Percentiles rank a stretch among this genome's conserved stretches.
phyloP scores from a whole-genome alignment of 1,284 basidiomycete genomes.

The Ustilago lituana region DNA sequence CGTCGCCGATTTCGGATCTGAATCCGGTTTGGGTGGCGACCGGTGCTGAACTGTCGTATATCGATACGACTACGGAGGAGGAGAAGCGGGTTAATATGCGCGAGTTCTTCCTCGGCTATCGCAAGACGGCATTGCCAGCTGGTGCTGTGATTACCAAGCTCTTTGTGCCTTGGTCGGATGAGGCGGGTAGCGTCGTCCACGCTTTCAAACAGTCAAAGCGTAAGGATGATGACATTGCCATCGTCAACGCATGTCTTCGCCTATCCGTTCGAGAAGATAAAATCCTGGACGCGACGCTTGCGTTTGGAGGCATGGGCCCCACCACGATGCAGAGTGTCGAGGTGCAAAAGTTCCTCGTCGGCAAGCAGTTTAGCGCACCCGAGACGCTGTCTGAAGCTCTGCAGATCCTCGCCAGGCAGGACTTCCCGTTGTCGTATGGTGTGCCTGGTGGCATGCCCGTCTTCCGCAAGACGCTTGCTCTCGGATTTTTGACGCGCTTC shows the following conservation, averaged over 20 bases:
- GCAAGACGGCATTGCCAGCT: slow-evolving; percentile 64
- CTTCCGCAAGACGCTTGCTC: slow-evolving; percentile 66
- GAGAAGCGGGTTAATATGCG: slow-evolving; percentile 49
- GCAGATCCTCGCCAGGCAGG: slow-evolving; percentile 48
- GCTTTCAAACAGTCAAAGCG: slow-evolving; percentile 68
- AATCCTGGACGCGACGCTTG: slow-evolving; percentile 57
- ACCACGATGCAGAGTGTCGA: slow-evolving; percentile 52
- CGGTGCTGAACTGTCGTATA: slow-evolving; percentile 50
- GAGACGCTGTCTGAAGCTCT: slow-evolving; percentile 23
- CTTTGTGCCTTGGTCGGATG: slow-evolving; percentile 47
- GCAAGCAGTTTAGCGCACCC: slow-evolving; percentile 22
- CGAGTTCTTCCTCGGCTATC: slow-evolving; percentile 66
- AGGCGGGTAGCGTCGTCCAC: slow-evolving; percentile 51
- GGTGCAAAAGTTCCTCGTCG: slow-evolving; percentile 50
- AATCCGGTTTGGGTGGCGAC: slow-evolving; percentile 68
- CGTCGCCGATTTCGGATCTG: slow-evolving; percentile 67
- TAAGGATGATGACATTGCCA: slow-evolving; percentile 68
- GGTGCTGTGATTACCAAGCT: slow-evolving; percentile 63
- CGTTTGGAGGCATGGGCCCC: slow-evolving; percentile 68
- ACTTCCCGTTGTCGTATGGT: slow-evolving; percentile 64
- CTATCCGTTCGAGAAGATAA: slow-evolving; percentile 27
- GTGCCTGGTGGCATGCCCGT: slow-evolving; percentile 68
- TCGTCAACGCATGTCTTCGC: slow-evolving; percentile 66
- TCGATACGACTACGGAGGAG: slow-evolving; percentile 48
- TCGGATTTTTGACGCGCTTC: slow-evolving; percentile 68